Conservation (phyloP, 306 rosid genomes). For the Comarum palustre region DNA sequence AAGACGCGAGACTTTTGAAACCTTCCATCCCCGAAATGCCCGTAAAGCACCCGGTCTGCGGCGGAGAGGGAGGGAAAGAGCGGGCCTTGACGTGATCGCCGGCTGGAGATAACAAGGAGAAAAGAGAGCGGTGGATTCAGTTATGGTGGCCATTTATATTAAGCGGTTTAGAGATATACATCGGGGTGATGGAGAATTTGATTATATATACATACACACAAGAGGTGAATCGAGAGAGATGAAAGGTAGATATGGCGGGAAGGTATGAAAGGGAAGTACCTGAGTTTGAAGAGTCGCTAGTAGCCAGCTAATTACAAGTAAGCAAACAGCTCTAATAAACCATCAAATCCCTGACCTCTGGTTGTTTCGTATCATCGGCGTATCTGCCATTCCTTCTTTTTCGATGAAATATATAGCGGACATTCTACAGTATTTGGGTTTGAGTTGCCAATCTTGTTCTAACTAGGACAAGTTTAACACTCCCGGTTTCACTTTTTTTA, state of each 20-base stretch:
- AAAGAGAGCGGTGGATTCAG: conserved; percentile 4
- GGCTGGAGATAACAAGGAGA: background rate
- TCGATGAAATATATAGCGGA: no score
- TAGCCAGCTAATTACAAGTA: background rate
- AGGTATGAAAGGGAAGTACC: background rate
- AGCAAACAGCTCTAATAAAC: no score
- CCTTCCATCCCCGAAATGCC: background rate
- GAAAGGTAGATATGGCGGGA: conserved; percentile 11
- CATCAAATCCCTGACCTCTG: no score
- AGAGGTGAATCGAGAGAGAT: background rate
- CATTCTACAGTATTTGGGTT: no score
- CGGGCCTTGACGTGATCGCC: background rate
- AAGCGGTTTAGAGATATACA: background rate
- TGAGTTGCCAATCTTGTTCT: no score
- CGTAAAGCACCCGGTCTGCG: background rate
- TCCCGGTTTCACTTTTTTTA: no score
- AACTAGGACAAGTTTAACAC: no score
- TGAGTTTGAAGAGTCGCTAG: conserved; percentile 5
- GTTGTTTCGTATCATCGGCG: no score
- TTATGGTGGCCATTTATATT: background rate
- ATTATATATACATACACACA: background rate
- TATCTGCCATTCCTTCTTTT: no score
- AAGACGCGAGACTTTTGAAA: background rate
- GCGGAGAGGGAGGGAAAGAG: background rate
- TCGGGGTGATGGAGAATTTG: background rate